Percentiles rank a stretch among this genome's conserved stretches.
Evolutionary conservation across 768 basidiomycete species (phyloP).

Genomic region (Candolleomyces eurysporus): DNA sequence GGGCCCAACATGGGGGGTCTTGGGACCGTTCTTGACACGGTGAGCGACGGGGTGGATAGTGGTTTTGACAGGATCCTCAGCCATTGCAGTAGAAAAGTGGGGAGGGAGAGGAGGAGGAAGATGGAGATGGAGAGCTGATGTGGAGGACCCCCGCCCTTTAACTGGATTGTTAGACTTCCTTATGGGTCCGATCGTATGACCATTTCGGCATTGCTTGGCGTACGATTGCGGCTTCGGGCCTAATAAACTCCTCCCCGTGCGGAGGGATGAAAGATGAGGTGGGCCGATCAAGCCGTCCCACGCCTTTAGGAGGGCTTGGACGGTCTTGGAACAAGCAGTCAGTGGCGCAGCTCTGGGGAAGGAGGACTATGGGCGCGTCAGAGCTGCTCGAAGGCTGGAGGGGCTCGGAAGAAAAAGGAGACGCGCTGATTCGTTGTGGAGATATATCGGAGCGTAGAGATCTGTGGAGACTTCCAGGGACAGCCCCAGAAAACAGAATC

Average conservation of each 20-base stretch:
- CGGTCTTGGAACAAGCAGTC: neutral
- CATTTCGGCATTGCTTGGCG: conserved; percentile 18
- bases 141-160: conserved; percentile 13
- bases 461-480: conserved; percentile 2
- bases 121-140: conserved; percentile 12
- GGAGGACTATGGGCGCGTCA: too few species aligned
- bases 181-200: conserved; percentile 19
- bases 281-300: neutral
- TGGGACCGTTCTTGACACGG: conserved; percentile 59
- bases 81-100: conserved; percentile 29
- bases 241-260: neutral
- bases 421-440: too few species aligned
- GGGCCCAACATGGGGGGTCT: conserved; percentile 78
- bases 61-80: conserved; percentile 31
- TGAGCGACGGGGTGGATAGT: conserved; percentile 73
- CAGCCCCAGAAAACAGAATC: neutral
- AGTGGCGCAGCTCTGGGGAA: too few species aligned
- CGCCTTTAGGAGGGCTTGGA: neutral
- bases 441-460: neutral
- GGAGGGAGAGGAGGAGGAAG: conserved; percentile 15
- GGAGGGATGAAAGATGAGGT: neutral
- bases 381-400: too few species aligned
- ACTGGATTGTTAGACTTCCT: conserved; percentile 14
- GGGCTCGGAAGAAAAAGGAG: too few species aligned
- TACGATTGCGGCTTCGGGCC: conserved; percentile 1